Base-by-base conservation (phyloP, 306 rosid species). In the Malus sieversii region DNA sequence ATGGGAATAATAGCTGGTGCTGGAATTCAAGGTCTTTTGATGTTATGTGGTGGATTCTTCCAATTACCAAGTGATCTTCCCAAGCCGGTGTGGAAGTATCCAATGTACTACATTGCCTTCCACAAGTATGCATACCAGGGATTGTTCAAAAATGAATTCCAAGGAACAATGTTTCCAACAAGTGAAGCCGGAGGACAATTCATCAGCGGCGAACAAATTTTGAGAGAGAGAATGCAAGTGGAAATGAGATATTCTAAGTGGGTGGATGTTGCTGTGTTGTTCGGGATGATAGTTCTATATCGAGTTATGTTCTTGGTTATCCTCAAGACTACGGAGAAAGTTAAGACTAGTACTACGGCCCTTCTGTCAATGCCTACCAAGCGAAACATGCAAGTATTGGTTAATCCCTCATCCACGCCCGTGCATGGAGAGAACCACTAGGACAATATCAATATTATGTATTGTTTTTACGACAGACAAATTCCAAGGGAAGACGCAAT, bases 1-100 rank as follows among this genome's bases (percentile, higher is more conserved):
- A 86, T 90, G 96, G 98, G 98, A 0, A 88, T 90, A 7, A 92
- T 90, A 66, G 59, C 83, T 1, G 94, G 98, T 15, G 85, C 92
- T 53, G 96, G 98, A 65, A 76, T 90, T 63, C 94, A 88, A 82
- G 96, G 90, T 29, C 59, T 89, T 1, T 84, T 92, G 94, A 79
- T 92, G 0, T 40, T 90, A 5, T 66, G 29, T 1, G 87, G 87
- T 1, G 96, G 96, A 1, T 90, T 78, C 83, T 92, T 92, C 70
- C 78, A 81, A 63, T 32, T 86, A 19, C 92, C 98, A 16, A 46
- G 58, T 3, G 88, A 87, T 73, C 75, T 92, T 75, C 94, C 98
- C 0, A 10, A 9, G 2, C 76, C 80, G 3, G 66, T 89, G 76
- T 93, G 91, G 92, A 87, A 46, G 58, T 93, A 86, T 71, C 98